These are phyloP conservation scores for Jimgerdemannia lactiflua DNA, from an alignment of 192 early-diverging fungal species.

Conservation along the genomic window DNA sequence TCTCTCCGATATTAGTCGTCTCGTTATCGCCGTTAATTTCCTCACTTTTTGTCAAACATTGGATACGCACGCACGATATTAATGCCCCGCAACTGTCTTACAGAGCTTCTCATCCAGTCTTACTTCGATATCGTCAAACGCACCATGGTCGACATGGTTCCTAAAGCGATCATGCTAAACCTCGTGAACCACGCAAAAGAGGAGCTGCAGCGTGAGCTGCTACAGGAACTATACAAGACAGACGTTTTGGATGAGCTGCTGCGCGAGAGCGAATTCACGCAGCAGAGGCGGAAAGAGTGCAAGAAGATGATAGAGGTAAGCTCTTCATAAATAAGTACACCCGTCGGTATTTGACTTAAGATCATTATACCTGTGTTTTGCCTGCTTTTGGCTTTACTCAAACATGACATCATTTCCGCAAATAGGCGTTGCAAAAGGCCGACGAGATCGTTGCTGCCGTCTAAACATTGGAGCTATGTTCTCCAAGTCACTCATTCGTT, in stretches of 20 bases:
- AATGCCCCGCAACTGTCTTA: background rate
- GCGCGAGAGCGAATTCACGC: constrained; percentile 94
- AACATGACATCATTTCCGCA: background rate
- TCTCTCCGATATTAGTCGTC: background rate
- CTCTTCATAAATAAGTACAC: background rate
- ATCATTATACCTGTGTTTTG: constrained; percentile 8
- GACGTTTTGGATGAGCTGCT: constrained; percentile 92
- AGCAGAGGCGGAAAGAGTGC: constrained; percentile 90
- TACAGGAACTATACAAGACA: constrained; percentile 95
- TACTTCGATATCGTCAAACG: constrained; percentile 99
- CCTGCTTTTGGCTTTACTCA: background rate
- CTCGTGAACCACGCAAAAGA: constrained; percentile 89
- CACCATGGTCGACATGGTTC: constrained; percentile 94
- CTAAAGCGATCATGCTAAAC: constrained; percentile 99
- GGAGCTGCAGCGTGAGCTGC: constrained; percentile 91
- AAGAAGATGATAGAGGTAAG: constrained; percentile 93
- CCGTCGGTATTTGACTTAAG: background rate
- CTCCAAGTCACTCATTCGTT: background rate
- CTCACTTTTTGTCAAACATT: background rate
- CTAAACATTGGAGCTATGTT: constrained; percentile 4
- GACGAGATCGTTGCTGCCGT: constrained; percentile 64
- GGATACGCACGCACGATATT: background rate
- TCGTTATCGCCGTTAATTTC: background rate
- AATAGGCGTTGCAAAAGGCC: constrained; percentile 69
- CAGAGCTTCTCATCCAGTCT: constrained; percentile 91